Conservation (phyloP, 257 asterid genomes). For the Nicotiana tomentosiformis region DNA sequence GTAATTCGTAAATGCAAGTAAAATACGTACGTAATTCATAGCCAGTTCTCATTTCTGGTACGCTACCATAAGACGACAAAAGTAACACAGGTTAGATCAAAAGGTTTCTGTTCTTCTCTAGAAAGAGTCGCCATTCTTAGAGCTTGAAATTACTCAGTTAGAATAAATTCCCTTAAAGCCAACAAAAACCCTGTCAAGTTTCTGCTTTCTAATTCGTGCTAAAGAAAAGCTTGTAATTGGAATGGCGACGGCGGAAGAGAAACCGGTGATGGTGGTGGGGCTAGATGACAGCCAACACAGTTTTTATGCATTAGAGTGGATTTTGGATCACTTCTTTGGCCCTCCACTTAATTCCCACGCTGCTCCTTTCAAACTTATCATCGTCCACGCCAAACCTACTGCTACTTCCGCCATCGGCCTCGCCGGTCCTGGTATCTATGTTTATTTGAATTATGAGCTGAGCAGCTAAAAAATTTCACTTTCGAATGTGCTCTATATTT, state of each 20-base stretch:
- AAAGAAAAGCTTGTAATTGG: too few relatives aligned
- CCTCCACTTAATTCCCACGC: slow-evolving; percentile 25
- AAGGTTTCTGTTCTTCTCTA: too few relatives aligned
- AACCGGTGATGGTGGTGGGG: slow-evolving; percentile 75
- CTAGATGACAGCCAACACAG: slow-evolving; percentile 81
- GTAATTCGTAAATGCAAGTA: too few relatives aligned
- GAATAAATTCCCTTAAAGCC: too few relatives aligned
- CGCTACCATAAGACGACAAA: neutral
- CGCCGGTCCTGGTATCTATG: slow-evolving; percentile 57
- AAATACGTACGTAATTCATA: too few relatives aligned
- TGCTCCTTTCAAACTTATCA: slow-evolving; percentile 46
- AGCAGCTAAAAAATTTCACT: too few relatives aligned
- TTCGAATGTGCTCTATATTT: too few relatives aligned
- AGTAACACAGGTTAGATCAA: neutral
- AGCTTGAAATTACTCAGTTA: too few relatives aligned
- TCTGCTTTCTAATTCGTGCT: too few relatives aligned
- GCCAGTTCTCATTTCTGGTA: neutral
- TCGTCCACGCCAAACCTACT: slow-evolving; percentile 68
- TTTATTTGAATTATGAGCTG: too few relatives aligned
- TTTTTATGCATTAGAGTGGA: slow-evolving; percentile 75
- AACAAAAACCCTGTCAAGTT: too few relatives aligned
- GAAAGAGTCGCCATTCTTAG: too few relatives aligned
- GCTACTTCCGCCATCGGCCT: slow-evolving; percentile 48
- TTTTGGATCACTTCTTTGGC: slow-evolving; percentile 58
- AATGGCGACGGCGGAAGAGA: slow-evolving; percentile 33